Conservation (phyloP, 805 yeast genomes). For the Metschnikowia lachancei region DNA sequence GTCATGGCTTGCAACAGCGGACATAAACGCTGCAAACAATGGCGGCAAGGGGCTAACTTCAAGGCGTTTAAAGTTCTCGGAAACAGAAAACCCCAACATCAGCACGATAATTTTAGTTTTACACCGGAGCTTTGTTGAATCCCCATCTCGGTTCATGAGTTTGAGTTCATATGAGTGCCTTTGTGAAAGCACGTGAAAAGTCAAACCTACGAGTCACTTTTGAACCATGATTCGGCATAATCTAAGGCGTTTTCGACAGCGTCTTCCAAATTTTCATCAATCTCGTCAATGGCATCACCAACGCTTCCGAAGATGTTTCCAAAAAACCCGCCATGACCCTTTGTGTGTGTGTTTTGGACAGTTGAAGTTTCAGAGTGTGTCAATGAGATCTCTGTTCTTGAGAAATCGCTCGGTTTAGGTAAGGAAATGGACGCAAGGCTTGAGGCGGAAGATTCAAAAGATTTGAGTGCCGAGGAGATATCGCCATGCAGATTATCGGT, state of each 20-base stretch:
- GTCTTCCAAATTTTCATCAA: conserved; percentile 18
- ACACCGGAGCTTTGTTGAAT: no score
- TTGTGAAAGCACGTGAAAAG: no score
- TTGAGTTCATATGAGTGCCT: no score
- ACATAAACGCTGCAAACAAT: no score
- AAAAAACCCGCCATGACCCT: conserved; percentile 5
- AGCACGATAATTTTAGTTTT: no score
- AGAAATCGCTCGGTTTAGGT: neutral
- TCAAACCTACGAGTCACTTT: conserved; percentile 9
- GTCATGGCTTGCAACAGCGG: no score
- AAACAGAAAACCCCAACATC: no score
- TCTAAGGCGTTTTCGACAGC: conserved; percentile 17
- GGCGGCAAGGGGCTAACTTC: no score
- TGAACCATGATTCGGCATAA: conserved; percentile 13
- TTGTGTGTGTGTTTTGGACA: neutral
- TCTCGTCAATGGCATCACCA: conserved; percentile 17
- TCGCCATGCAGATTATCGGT: neutral
- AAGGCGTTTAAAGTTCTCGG: no score
- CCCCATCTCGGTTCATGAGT: no score
- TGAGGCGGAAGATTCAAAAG: neutral
- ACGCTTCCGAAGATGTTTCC: conserved; percentile 20
- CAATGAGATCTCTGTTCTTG: neutral
- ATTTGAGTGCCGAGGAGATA: neutral
- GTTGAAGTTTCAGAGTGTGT: neutral
- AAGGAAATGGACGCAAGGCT: neutral